These are phyloP conservation scores for Ramalina peruviana DNA, from an alignment of 495 filamentous ascomycete species.

Conservation along the genomic window DNA sequence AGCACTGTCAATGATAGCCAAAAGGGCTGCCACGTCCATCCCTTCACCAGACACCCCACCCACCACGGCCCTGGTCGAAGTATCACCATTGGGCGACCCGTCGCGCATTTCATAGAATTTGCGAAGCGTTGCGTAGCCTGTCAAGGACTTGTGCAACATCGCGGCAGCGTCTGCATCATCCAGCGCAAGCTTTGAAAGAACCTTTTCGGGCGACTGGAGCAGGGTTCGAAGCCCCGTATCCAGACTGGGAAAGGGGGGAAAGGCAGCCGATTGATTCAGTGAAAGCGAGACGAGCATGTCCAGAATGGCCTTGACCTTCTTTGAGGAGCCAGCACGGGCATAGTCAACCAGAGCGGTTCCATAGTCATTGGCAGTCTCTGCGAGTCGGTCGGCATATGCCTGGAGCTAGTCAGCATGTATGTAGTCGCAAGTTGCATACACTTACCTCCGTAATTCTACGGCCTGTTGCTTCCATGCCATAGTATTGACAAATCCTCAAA, in stretches of 20 bases:
- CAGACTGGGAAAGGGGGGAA: conserved; percentile 50
- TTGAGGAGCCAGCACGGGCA: conserved; percentile 56
- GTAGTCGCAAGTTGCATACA: conserved; percentile 3
- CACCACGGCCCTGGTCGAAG: conserved; percentile 29
- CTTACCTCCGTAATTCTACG: conserved; percentile 63
- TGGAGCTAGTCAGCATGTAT: conserved; percentile 20
- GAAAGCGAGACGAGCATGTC: conserved; percentile 78
- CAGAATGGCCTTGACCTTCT: conserved; percentile 67
- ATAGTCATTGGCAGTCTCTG: conserved; percentile 52
- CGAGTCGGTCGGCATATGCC: conserved; percentile 63
- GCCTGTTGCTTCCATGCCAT: conserved; percentile 58
- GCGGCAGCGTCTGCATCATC: conserved; percentile 64
- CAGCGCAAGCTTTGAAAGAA: conserved; percentile 49
- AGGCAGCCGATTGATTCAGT: conserved; percentile 67
- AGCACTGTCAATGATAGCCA: conserved; percentile 67
- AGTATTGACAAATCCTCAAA: conserved; percentile 50
- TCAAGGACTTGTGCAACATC: conserved; percentile 68
- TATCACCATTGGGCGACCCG: conserved; percentile 30
- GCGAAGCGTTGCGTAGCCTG: conserved; percentile 76
- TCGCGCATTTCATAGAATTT: conserved; percentile 82
- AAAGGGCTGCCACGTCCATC: conserved; percentile 52
- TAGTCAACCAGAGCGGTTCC: conserved; percentile 77
- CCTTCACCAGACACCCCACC: conserved; percentile 32
- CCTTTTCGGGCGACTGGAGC: conserved; percentile 47
- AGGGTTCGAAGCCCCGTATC: conserved; percentile 53